Conservation (phyloP, 805 yeast species). For the Maudiozyma barnettii region DNA sequence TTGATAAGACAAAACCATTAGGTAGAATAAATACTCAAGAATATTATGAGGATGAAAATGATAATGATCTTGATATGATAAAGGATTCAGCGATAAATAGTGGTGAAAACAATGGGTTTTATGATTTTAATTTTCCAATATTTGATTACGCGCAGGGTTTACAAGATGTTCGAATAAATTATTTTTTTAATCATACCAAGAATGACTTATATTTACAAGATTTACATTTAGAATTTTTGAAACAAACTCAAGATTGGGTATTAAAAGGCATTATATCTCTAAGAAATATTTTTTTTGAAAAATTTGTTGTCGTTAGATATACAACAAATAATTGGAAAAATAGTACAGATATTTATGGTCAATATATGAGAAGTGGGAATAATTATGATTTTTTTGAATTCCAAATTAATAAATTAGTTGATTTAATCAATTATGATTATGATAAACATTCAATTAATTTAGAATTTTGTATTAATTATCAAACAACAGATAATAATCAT, state of each 20-base stretch:
- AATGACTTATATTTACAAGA: constrained; percentile 16
- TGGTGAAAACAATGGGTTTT: constrained; percentile 19
- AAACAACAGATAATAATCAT: constrained; percentile 10
- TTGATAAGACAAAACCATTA: constrained; percentile 7
- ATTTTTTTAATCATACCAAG: constrained; percentile 16
- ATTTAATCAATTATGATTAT: constrained; percentile 5
- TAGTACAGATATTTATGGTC: constrained; percentile 25
- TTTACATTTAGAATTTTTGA: constrained; percentile 10
- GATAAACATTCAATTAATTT: constrained; percentile 5
- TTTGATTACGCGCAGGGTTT: constrained; percentile 16
- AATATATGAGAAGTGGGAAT: constrained; percentile 10
- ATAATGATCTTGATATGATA: constrained; percentile 7
- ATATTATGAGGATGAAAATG: constrained; percentile 1
- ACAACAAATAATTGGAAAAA: constrained; percentile 75
- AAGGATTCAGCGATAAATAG: constrained; percentile 11
- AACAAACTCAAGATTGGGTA: constrained; percentile 4
- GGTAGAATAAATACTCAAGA: constrained; percentile 1
- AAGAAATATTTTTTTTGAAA: constrained; percentile 59
- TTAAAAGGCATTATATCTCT: constrained; percentile 43
- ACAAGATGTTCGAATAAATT: constrained; percentile 19
- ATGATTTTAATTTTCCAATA: constrained; percentile 22
- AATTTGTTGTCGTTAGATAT: constrained; percentile 60
- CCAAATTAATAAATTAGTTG: constrained; percentile 14
- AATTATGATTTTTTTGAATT: constrained; percentile 24
- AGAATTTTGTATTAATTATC: constrained; percentile 25